Base-by-base conservation (phyloP, 345 rosid genomes). In the Anastatica hierochuntica region DNA sequence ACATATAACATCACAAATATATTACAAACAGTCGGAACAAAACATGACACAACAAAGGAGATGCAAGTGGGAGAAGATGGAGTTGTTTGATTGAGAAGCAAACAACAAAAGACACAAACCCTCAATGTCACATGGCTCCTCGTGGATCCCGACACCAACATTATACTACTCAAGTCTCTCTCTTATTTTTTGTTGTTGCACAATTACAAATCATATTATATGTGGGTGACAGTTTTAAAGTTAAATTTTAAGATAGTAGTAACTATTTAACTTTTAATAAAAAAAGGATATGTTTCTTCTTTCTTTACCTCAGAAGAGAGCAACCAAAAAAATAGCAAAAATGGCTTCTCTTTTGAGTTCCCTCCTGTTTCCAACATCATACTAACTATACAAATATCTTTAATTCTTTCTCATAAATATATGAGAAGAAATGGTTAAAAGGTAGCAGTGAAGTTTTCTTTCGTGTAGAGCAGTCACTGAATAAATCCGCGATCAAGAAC, bases 321-420 rank as follows among this genome's bases (percentile, higher is more conserved):
- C n/a, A 43, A 49, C 57, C 57, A 64, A 49, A 47, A 56, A 11
- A 8, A 3, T 15, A 49, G 1, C 43, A 64, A 56, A 29, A 49
- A 56, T 34, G 45, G 46, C 52, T 34, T 56, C 34, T 49, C 57
- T 55, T 30, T 30, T 6, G 41, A 44, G 41, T 63, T 53, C 39
- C 44, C 37, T 44, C 39, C 0, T 37, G 48, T 27, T 54, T 55
- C 45, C 63, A 56, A 10, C 34, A 54, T 21, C 33, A 37, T 44
- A 55, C 6, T 43, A 11, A 39, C 71, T 66, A 58, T 66, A 66
- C 71, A 66, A 16, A 30, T 31, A 58, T 38, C 43, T 58, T 58
- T 44, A 42, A 26, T 49, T 27, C 24, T 42, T 35, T 49, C 58
- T 33, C 63, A 56, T 40, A 23, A 33, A 30, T 15, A 21, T 31